Base-by-base conservation (phyloP, 805 yeast genomes). In the Spathaspora sp. region DNA sequence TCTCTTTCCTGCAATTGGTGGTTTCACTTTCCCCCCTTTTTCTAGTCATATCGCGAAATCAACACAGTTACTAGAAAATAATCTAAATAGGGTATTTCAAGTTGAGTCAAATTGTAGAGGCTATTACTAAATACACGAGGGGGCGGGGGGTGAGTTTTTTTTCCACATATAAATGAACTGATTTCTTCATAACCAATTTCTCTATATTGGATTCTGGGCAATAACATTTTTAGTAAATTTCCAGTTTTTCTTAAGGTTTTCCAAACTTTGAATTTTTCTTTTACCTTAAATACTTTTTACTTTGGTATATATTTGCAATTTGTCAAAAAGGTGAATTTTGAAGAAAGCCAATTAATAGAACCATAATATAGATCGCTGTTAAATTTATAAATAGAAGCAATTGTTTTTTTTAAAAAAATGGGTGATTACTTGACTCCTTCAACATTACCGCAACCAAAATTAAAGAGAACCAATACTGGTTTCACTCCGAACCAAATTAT, bases 401-500 rank as follows among this genome's bases (percentile, higher is more conserved):
- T 42, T 20, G 44, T 18, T 23, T 8, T n/a, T n/a, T n/a, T n/a
- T n/a, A n/a, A n/a, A 28, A 44, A 9, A 11, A 45, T 45, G 56
- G 18, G 48, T 42, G 75, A 69, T 59, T 69, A 66, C 54, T 62
- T 68, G 48, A 70, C 76, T 38, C 76, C 76, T 17, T 42, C 68
- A 28, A 68, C 66, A 39, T 57, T 71, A 54, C 77, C 77, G 17
- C 68, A 60, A 46, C 76, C 77, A 45, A 65, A 66, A 50, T 85
- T 86, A 61, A 77, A 84, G 64, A 79, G 97, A 62, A 83, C 97
- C 45, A 78, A 89, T 60, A 89, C 97, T 0, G 97, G 97, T 31
- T 88, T 91, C 69, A 84, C 96, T 3, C 96, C 96, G 10, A 87
- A 88, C 58, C 97, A 91, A 68, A 88, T 91, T 60, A 83, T 85